Evolutionary conservation across 2,329 filamentous ascomycete species (phyloP), one percentile per base, ranked within the genome.

Genomic region (Phialophora expanda): DNA sequence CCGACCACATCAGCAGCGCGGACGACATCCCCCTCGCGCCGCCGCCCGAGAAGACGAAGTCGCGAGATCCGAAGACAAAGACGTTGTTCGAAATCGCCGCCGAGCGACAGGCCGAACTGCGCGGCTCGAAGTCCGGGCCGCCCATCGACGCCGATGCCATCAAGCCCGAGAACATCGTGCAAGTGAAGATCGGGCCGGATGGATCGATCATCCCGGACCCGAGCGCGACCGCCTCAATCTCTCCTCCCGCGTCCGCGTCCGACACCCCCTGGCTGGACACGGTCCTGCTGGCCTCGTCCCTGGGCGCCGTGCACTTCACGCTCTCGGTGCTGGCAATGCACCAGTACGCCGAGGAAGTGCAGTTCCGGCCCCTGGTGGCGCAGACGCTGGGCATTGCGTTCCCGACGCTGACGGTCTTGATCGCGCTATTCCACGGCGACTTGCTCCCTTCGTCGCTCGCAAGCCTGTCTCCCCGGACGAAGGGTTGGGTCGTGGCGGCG

Each of bases 11-110:
- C 51, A 56, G 64, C 17, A 63, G 56, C 11, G 70, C 67, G 20
- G 66, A 61, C 32, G 67, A 72, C 55, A 69, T 73, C 14, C 70
- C 67, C 4, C 46, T 69, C 7, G 59, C 64, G 3, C 56, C 50
- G 50, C 66, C 71, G 11, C 55, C 65, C 9, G 20, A 50, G 24
- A 56, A 30, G 26, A 59, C 38, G 30, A 34, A 30, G 51, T 34
- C 68, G 17, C 38, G 48, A 30, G 71, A 73, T 24, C 48, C 67
- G 28, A 72, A 72, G 51, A 72, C 72, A 4, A 81, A 76, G 58
- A 82, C 79, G 7, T 69, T 82, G 32, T 76, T 79, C 67, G 79
- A 82, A 59, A 76, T 82, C 56, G 81, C 81, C 22, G 77, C 78
- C 4, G 79, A 81, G 70, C 73, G 78, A 61, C 78, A 82, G 57